Conservation (phyloP, 2,329 filamentous ascomycete genomes). For the Scopulariopsis brevicaulis region DNA sequence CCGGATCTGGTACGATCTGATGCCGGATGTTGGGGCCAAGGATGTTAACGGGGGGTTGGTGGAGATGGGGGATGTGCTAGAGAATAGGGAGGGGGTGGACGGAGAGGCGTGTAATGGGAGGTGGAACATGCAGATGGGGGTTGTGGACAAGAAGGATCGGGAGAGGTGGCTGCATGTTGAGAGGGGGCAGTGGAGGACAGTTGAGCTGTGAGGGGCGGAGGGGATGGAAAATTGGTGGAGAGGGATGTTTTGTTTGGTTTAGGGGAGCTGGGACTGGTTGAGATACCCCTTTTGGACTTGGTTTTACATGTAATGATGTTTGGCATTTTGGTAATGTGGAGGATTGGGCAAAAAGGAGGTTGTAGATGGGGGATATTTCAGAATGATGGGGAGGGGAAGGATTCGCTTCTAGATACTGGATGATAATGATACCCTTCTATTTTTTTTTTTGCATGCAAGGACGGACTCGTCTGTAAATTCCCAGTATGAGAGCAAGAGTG, state of each 20-base stretch:
- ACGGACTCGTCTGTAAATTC: no score
- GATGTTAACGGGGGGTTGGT: conserved; percentile 46
- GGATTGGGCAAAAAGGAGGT: background rate
- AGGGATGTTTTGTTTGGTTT: background rate
- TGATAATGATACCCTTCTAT: conserved; percentile 3
- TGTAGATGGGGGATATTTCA: background rate
- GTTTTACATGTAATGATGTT: background rate
- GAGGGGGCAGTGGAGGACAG: conserved; percentile 28
- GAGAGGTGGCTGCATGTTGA: conserved; percentile 42
- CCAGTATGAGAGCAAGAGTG: no score
- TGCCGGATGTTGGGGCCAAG: conserved; percentile 41
- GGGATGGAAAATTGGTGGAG: background rate
- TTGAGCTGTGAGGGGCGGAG: conserved; percentile 8
- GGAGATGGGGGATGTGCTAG: conserved; percentile 37
- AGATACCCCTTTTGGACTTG: background rate
- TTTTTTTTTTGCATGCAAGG: background rate
- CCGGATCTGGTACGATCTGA: conserved; percentile 47
- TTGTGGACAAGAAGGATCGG: conserved; percentile 26
- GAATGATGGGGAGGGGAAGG: background rate
- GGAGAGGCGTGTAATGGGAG: conserved; percentile 30
- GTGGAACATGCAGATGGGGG: conserved; percentile 29
- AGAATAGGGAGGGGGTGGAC: conserved; percentile 27
- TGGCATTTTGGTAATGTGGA: background rate
- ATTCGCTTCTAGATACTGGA: background rate
- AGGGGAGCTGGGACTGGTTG: background rate